These are phyloP conservation scores for Heliamphora exappendiculata DNA, from an alignment of 148 eudicot genomes.

Conservation along the genomic window DNA sequence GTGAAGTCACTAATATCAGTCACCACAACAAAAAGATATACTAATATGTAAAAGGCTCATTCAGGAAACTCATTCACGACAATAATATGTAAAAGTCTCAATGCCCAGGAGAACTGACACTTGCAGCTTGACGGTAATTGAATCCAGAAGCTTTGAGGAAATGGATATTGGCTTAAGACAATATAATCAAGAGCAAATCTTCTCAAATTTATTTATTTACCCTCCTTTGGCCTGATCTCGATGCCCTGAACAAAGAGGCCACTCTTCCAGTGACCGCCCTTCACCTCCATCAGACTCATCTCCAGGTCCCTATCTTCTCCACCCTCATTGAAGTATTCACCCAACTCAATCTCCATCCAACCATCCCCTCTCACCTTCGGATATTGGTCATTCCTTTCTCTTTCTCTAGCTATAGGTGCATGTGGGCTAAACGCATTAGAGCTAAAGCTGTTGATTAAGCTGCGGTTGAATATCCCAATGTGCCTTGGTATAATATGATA, in stretches of 20 bases:
- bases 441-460: not conserved
- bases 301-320: constrained; percentile 31
- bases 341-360: constrained; percentile 62
- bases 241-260: constrained; percentile 64
- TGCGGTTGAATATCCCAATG: constrained; percentile 15
- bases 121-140: too few species aligned
- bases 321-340: constrained; percentile 24
- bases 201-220: not conserved
- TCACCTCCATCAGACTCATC: constrained; percentile 35
- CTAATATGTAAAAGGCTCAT: not conserved
- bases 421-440: not conserved
- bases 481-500: constrained; percentile 25
- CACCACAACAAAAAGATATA: not conserved
- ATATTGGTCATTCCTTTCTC: constrained; percentile 8
- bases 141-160: not conserved
- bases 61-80: too few species aligned
- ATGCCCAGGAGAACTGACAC: not conserved
- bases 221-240: constrained; percentile 49
- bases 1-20: not conserved
- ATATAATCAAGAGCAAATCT: not conserved
- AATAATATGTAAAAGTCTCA: not conserved
- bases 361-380: constrained; percentile 48
- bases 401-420: not conserved
- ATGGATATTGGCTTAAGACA: not conserved
- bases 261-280: constrained; percentile 38